Conservation (phyloP, 257 asterid genomes). For the Sherardia arvensis region DNA sequence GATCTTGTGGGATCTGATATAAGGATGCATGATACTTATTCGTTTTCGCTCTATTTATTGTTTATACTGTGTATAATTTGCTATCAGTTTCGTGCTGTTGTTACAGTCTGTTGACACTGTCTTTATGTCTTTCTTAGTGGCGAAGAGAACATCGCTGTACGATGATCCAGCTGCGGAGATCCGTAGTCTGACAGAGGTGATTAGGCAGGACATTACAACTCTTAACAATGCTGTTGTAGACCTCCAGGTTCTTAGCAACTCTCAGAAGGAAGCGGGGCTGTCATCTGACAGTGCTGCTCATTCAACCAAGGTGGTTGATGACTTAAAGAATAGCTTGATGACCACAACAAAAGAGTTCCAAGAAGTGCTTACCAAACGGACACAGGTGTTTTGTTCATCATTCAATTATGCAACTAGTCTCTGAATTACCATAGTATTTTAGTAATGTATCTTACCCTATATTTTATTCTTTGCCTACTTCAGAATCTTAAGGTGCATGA, state of each 20-base stretch:
- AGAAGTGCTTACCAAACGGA: conserved; percentile 87
- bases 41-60: not conserved
- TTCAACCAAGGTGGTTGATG: conserved; percentile 88
- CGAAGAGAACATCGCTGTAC: conserved; percentile 80
- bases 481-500: conserved; percentile 90
- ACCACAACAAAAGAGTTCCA: conserved; percentile 85
- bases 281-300: conserved; percentile 76
- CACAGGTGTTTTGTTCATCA: conserved; percentile 52
- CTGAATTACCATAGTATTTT: not conserved
- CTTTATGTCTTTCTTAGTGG: conserved; percentile 44
- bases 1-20: not conserved
- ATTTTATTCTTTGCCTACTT: conserved; percentile 11
- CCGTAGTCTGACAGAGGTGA: conserved; percentile 77
- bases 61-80: not conserved
- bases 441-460: not conserved
- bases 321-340: conserved; percentile 86
- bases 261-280: conserved; percentile 45
- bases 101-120: conserved; percentile 9
- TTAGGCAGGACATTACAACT: conserved; percentile 91
- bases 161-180: conserved; percentile 94
- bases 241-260: conserved; percentile 64
- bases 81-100: too few species aligned
- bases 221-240: conserved; percentile 86
- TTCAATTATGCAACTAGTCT: conserved; percentile 6
- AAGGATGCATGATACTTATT: not conserved